Base-by-base conservation (phyloP, 2,329 filamentous ascomycete genomes). In the Xylaria digitata region DNA sequence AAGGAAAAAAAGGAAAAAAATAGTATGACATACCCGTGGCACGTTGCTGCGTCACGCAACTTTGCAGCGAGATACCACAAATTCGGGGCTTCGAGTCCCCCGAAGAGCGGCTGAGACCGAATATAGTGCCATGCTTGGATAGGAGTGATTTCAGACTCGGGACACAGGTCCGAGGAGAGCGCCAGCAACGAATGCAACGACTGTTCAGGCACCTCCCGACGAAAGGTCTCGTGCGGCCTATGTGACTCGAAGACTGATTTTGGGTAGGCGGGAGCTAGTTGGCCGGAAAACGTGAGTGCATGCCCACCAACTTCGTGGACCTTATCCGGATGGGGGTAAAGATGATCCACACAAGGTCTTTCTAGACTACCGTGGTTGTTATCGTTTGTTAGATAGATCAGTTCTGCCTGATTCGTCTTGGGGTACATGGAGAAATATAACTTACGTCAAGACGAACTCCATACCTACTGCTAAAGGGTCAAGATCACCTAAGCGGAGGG, bases 391-490 rank as follows among this genome's bases (percentile, higher is more conserved):
- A 63, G 45, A 50, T 40, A 11, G 30, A 30, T 7, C 15, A n/a
- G n/a, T 34, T 30, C 30, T n/a, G 6, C 21, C 43, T 45, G 13
- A 21, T 43, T 42, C 4, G 9, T 34, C 19, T 30, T 45, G n/a
- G 9, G 52, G 13, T 23, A 7, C 13, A 49, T 3, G 13, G 17
- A 19, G 40, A 21, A 2, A 21, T 6, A 15, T 8, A 11, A 53
- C 62, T 54, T 60, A 64, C 62, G 55, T 34, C 8, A 64, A 49
- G 17, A 64, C 62, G 26, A 64, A 64, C n/a, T 64, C 54, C 55
- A 64, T 64, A n/a, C 62, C 62, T n/a, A 64, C 30, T 32, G 62
- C 62, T 23, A 64, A 42, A 6, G 55, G 55, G 55, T 64, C 62
- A 42, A 64, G 62, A 9, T 64, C 62, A 13, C 62, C 62, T 11